These are phyloP conservation scores for Mortierella sp. DNA, from an alignment of 371 early-diverging fungal species.

Conservation along the genomic window DNA sequence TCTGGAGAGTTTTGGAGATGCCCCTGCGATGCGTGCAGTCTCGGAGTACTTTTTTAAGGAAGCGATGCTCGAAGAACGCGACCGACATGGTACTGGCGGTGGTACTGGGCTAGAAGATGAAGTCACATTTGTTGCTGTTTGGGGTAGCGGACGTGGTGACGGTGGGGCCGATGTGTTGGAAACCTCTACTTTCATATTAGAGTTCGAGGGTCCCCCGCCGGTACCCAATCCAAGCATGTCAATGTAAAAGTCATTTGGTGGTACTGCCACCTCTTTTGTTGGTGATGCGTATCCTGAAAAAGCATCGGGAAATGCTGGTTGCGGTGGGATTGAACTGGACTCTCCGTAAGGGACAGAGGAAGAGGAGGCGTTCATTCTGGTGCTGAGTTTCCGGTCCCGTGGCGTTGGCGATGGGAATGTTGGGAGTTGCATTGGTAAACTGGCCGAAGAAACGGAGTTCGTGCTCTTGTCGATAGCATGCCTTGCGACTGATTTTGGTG, in stretches of 20 bases:
- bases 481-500: background rate
- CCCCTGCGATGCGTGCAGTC: conserved; percentile 4
- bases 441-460: background rate
- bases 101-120: background rate
- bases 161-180: background rate
- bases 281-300: background rate
- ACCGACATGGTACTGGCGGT: background rate
- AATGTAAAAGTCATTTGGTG: conserved; percentile 9
- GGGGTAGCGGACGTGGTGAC: background rate
- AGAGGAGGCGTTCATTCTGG: background rate
- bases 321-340: background rate
- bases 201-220: background rate
- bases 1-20: conserved; percentile 4
- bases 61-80: conserved; percentile 9
- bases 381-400: background rate
- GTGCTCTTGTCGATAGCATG: background rate
- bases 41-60: conserved; percentile 3
- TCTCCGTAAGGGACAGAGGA: background rate
- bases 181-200: background rate
- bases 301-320: background rate
- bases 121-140: background rate
- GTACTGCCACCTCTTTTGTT: background rate
- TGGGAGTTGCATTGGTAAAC: background rate
- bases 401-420: conserved; percentile 9
- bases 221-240: conserved; percentile 8